phyloP scores from a whole-genome alignment of 345 rosid species.

The Rhodomyrtus tomentosa region DNA sequence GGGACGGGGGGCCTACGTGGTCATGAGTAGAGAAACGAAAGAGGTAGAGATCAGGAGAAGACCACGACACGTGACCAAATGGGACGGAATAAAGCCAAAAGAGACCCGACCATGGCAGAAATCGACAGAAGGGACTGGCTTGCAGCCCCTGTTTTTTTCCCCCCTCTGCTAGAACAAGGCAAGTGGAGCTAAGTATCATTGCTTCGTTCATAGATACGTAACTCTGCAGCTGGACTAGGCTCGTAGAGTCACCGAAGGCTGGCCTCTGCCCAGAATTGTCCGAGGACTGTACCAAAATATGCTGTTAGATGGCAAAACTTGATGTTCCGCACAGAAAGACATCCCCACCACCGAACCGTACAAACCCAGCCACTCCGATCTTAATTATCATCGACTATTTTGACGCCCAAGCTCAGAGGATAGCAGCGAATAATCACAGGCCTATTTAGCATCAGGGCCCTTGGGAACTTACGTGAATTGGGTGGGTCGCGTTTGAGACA shows the following conservation, averaged over 20 bases:
- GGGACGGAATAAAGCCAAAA: conserved; percentile 1
- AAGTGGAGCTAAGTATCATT: conserved; percentile 10
- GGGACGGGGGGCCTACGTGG: conserved; percentile 1
- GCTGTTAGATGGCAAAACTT: neutral
- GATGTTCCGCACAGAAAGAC: neutral
- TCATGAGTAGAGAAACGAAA: neutral
- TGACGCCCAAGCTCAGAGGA: neutral
- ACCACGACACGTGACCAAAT: conserved; percentile 6
- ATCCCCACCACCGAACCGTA: neutral
- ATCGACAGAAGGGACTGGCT: conserved; percentile 20
- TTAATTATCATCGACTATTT: neutral
- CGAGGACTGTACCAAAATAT: neutral
- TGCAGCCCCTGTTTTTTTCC: neutral
- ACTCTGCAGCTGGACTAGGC: neutral
- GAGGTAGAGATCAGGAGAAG: neutral
- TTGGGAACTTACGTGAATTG: neutral
- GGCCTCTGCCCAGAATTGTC: neutral
- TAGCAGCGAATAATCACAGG: neutral
- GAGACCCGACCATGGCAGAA: conserved; percentile 2
- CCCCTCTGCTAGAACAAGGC: neutral
- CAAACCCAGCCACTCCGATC: neutral
- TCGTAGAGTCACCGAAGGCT: neutral
- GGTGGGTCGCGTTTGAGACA: neutral
- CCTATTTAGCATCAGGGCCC: neutral
- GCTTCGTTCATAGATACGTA: neutral